Conservation (phyloP, 176 grass and related monocot genomes). For the Avena sativa region DNA sequence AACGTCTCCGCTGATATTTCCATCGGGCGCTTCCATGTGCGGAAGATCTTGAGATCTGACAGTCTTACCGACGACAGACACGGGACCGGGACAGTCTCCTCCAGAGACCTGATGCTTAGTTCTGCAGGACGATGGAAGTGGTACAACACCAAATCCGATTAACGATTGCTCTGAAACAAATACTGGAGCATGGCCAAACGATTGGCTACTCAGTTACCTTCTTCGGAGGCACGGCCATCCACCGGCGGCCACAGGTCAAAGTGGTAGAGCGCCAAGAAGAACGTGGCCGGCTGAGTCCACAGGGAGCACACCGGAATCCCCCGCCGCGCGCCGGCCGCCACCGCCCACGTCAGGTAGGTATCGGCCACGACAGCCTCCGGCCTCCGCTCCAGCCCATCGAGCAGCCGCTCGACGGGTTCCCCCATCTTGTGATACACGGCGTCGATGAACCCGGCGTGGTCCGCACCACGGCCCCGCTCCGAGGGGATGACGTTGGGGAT, state of each 20-base stretch:
- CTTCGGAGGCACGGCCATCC: conserved; percentile 1
- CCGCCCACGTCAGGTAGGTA: conserved; percentile 57
- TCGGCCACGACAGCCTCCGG: conserved; percentile 55
- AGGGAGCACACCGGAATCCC: conserved; percentile 68
- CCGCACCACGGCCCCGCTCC: conserved; percentile 49
- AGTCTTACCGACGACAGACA: conserved; percentile 44
- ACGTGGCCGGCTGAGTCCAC: conserved; percentile 57
- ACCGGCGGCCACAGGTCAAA: conserved; percentile 41
- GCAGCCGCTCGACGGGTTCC: conserved; percentile 54
- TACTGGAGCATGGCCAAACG: background rate
- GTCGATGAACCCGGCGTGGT: conserved; percentile 49
- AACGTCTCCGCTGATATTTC: background rate
- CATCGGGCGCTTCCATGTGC: conserved; percentile 16
- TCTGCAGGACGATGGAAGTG: conserved; percentile 16
- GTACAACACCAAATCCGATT: background rate
- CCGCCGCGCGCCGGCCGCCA: conserved; percentile 45
- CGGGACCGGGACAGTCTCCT: conserved; percentile 46
- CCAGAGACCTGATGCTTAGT: conserved; percentile 39
- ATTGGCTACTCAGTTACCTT: conserved; percentile 40
- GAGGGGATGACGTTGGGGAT: conserved; percentile 73
- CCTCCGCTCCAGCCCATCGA: conserved; percentile 47
- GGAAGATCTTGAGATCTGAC: conserved; percentile 45
- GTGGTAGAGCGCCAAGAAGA: conserved; percentile 55
- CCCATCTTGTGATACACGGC: conserved; percentile 55
- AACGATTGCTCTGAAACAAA: too few relatives aligned